phyloP scores from a whole-genome alignment of 108 stramenopile species.

The Cyclotella baltica region DNA sequence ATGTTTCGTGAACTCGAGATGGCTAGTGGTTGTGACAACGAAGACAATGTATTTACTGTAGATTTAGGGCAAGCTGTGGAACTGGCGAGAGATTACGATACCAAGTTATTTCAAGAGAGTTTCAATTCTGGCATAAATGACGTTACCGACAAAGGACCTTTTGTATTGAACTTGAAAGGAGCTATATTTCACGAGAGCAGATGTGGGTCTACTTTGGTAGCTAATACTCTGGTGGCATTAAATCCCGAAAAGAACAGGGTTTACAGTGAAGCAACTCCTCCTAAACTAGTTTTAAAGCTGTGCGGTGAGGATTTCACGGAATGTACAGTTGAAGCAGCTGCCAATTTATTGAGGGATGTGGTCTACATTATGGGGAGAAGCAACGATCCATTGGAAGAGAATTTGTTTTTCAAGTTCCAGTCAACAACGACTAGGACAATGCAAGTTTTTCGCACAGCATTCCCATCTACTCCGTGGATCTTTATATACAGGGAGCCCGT shows the following conservation, averaged over 20 bases:
- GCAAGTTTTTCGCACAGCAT: conserved; percentile 75
- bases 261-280: conserved; percentile 87
- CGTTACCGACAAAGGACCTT: neutral
- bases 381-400: conserved; percentile 66
- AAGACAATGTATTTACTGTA: conserved; percentile 20
- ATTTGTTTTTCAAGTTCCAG: conserved; percentile 96
- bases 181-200: conserved; percentile 95
- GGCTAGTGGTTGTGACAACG: conserved; percentile 39
- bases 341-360: conserved; percentile 62
- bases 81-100: conserved; percentile 51
- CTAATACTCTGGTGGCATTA: conserved; percentile 87
- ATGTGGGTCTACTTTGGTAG: conserved; percentile 91
- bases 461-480: conserved; percentile 93
- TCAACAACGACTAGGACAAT: conserved; percentile 74
- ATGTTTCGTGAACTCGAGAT: conserved; percentile 80
- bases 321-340: conserved; percentile 46
- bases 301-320: conserved; percentile 63
- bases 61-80: conserved; percentile 61
- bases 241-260: conserved; percentile 78
- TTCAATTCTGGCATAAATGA: conserved; percentile 22
- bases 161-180: conserved; percentile 59
- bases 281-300: conserved; percentile 63
- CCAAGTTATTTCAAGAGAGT: conserved; percentile 7
- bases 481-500: conserved; percentile 94
- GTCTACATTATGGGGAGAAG: conserved; percentile 81